Evolutionary conservation across 805 yeast species (phyloP), one percentile per base, ranked within the genome.

Genomic region (Cephaloascus fragrans): DNA sequence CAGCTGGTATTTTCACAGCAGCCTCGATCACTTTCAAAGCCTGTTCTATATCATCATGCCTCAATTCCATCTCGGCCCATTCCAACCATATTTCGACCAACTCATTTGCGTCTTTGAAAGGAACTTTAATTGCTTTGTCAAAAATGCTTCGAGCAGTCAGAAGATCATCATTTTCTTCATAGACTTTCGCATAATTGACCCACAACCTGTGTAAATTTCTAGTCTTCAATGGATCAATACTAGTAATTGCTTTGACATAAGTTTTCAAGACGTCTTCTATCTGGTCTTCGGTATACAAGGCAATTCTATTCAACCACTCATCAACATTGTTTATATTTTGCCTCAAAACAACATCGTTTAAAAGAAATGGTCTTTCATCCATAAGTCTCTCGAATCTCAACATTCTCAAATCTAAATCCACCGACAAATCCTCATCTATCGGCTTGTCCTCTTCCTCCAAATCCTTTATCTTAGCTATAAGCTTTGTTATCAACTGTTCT

Each of bases 31-130:
- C 53, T 0, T 47, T 41, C 3, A 67, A 37, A 0, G 75, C 62
- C 58, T 31, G 56, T 1, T 67, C 72, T 17, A 75, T 55, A 38
- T 77, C 67, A 18, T 65, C 73, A 15, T 61, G 57, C 18, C 70
- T 60, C 23, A 83, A 49, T 42, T 80, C 82, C 57, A 75, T 59
- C 41, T 83, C 83, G 4, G 82, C 67, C 96, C 96, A 89, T 15
- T 69, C 71, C n/a, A 75, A 61, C 73, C 87, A 84, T 4, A 89
- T 55, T 3, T 70, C 71, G 2, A 80, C 83, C 17, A 87, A 57
- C 43, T 87, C 96, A 18, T 74, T 73, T 0, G 76, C 59, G 14
- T 68, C 58, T 19, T 62, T 69, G 57, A 71, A 87, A 4, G 88
- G 89, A 0, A 88, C 89, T 40, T 77, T 76, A 1, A 76, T 62